Conservation (phyloP, 2,329 filamentous ascomycete genomes). For the Grosmannia huntii region DNA sequence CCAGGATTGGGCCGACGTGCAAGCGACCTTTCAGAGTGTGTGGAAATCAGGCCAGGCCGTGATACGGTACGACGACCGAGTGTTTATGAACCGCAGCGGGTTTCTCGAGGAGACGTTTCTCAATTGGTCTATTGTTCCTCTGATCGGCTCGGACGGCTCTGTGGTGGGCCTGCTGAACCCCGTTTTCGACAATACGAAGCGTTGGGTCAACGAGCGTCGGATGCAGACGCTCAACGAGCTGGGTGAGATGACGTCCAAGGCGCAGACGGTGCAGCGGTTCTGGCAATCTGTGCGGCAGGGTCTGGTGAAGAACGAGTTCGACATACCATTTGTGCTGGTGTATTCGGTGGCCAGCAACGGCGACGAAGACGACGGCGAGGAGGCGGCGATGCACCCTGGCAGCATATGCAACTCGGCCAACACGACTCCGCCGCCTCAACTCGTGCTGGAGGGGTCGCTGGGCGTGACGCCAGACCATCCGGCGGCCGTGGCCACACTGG, state of each 20-base stretch:
- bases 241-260: slow-evolving; percentile 59
- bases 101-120: slow-evolving; percentile 73
- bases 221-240: slow-evolving; percentile 71
- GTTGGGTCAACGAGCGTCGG: slow-evolving; percentile 64
- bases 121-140: slow-evolving; percentile 68
- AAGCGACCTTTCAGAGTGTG: slow-evolving; percentile 55
- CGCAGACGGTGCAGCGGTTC: slow-evolving; percentile 60
- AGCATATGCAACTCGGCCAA: slow-evolving; percentile 34
- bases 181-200: slow-evolving; percentile 66
- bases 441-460: slow-evolving; percentile 58
- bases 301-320: slow-evolving; percentile 59
- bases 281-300: slow-evolving; percentile 59
- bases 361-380: slow-evolving; percentile 54
- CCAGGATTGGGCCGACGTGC: slow-evolving; percentile 63
- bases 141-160: slow-evolving; percentile 60
- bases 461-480: slow-evolving; percentile 54
- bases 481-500: slow-evolving; percentile 47
- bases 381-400: slow-evolving; percentile 57
- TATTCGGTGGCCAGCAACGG: slow-evolving; percentile 45
- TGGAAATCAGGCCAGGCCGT: slow-evolving; percentile 61
- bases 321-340: slow-evolving; percentile 64
- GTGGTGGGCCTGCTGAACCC: slow-evolving; percentile 71
- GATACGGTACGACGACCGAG: slow-evolving; percentile 71
- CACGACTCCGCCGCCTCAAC: slow-evolving; percentile 34
- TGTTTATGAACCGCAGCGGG: slow-evolving; percentile 57